Evolutionary conservation across 2,329 filamentous ascomycete genomes (phyloP).

Genomic region (Hypoxylon sp.): DNA sequence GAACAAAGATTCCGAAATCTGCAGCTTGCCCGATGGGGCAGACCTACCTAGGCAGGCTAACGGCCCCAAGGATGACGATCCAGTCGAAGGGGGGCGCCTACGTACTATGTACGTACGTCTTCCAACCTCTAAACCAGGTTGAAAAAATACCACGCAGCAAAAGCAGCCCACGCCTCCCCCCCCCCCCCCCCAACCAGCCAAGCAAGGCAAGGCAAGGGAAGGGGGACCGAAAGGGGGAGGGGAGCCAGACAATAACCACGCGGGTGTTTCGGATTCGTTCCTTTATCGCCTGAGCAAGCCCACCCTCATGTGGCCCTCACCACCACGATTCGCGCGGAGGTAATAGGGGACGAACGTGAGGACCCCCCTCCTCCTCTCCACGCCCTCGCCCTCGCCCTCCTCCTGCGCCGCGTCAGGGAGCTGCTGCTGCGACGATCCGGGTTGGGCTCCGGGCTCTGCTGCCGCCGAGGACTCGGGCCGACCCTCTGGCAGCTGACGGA

Average conservation of each 20-base stretch:
- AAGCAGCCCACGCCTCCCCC: too few species aligned
- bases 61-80: slow-evolving; percentile 23
- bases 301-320: slow-evolving; percentile 62
- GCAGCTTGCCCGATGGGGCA: slow-evolving; percentile 29
- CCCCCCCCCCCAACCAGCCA: too few species aligned
- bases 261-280: slow-evolving; percentile 10
- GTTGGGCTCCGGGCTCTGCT: slow-evolving; percentile 34
- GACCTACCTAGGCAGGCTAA: slow-evolving; percentile 13
- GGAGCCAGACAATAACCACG: slow-evolving; percentile 19
- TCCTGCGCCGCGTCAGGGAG: slow-evolving; percentile 31
- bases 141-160: slow-evolving; percentile 26
- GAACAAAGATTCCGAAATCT: slow-evolving; percentile 30
- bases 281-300: slow-evolving; percentile 43
- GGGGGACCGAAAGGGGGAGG: too few species aligned
- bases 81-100: slow-evolving; percentile 16
- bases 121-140: slow-evolving; percentile 22
- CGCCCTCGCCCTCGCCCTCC: too few species aligned
- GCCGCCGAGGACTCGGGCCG: slow-evolving; percentile 28
- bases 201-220: too few species aligned
- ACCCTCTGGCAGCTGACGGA: slow-evolving; percentile 37
- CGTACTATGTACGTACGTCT: too few species aligned
- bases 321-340: slow-evolving; percentile 61
- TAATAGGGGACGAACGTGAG: slow-evolving; percentile 64
- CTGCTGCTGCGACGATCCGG: slow-evolving; percentile 37
- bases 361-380: too few species aligned